These are phyloP conservation scores for Sugiyamaella chiloensis DNA, from an alignment of 805 yeast species.

Conservation along the genomic window DNA sequence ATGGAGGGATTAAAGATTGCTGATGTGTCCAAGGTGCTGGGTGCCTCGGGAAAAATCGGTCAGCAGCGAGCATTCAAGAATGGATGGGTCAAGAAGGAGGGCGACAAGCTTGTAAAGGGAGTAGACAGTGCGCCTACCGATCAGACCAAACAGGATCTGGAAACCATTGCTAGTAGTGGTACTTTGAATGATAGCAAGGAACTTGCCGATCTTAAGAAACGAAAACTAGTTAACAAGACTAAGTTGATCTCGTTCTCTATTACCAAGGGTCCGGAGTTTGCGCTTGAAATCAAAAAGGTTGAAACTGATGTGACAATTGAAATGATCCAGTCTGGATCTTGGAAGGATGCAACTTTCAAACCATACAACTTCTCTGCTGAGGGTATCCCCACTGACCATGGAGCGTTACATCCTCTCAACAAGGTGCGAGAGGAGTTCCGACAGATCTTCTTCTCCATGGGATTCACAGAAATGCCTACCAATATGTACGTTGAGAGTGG, in stretches of 20 bases:
- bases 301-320: conserved; percentile 95
- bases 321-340: conserved; percentile 77
- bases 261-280: conserved; percentile 79
- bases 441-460: conserved; percentile 96
- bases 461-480: conserved; percentile 98
- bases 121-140: conserved; percentile 54
- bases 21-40: conserved; percentile 63
- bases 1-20: conserved; percentile 78
- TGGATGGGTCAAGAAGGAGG: conserved; percentile 91
- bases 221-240: conserved; percentile 73
- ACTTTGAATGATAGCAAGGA: conserved; percentile 59
- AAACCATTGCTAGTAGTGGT: conserved; percentile 55
- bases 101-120: conserved; percentile 66
- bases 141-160: conserved; percentile 61
- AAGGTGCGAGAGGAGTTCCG: conserved; percentile 97
- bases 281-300: conserved; percentile 69
- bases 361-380: conserved; percentile 95
- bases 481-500: conserved; percentile 97
- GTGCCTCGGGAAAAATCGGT: conserved; percentile 78
- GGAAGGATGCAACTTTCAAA: conserved; percentile 84
- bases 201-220: conserved; percentile 83
- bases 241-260: conserved; percentile 75
- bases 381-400: conserved; percentile 81
- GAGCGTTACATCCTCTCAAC: conserved; percentile 94
- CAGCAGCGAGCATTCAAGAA: conserved; percentile 97